These are phyloP conservation scores for Sporothrix protearum DNA, from an alignment of 2,329 filamentous ascomycete genomes.

Conservation along the genomic window DNA sequence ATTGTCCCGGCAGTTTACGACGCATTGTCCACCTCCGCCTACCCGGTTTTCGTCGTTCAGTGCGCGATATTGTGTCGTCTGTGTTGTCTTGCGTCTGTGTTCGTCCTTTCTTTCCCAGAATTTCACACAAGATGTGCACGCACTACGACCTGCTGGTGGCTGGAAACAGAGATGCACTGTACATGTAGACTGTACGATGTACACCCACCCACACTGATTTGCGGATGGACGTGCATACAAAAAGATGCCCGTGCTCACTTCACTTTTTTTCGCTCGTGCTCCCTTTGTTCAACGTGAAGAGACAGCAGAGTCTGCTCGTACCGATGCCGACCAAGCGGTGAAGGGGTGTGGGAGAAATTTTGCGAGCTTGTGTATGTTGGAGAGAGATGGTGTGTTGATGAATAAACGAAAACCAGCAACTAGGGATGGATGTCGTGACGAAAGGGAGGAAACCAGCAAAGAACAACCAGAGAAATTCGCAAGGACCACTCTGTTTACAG, in stretches of 20 bases:
- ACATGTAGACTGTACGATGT: neutral
- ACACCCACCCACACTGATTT: neutral
- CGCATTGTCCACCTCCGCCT: slow-evolving; percentile 4
- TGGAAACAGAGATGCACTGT: neutral
- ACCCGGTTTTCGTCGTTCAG: neutral
- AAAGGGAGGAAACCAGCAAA: neutral
- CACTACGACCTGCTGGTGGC: neutral
- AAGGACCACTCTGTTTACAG: neutral
- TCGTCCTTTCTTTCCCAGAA: neutral
- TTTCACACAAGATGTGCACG: slow-evolving; percentile 1
- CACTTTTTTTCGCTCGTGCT: neutral
- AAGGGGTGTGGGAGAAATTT: neutral
- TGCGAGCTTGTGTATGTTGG: neutral
- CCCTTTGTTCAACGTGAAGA: neutral
- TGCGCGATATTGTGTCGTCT: neutral
- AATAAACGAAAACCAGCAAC: neutral
- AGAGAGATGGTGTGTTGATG: neutral
- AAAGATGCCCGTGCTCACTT: neutral
- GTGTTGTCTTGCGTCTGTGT: neutral
- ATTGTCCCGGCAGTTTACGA: slow-evolving; percentile 6
- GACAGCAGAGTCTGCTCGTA: neutral
- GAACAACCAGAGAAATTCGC: neutral
- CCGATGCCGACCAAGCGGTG: neutral
- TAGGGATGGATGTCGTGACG: neutral
- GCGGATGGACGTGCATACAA: neutral